A percentile compares a stretch with the other conserved stretches of the same genome.
Conservation (phyloP, 164 flowering plant species). For the Vitis rupestris region DNA sequence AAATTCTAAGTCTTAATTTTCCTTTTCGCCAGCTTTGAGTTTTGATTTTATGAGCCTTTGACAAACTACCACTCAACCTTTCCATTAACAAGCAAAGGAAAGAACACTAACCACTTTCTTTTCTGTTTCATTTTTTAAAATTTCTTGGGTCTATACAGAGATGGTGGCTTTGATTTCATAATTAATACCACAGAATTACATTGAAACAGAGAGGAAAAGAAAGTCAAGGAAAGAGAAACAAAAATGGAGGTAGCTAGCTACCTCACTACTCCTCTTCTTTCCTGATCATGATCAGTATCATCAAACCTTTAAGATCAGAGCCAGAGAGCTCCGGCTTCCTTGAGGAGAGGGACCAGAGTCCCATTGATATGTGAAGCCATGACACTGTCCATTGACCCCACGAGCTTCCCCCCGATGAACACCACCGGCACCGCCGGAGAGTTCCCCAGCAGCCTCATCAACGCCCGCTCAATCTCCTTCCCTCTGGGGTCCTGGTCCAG, state of each 20-base stretch:
- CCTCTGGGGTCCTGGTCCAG: conserved; percentile 63
- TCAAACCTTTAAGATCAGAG: conserved; percentile 19
- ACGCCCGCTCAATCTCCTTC: conserved; percentile 51
- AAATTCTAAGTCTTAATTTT: no score
- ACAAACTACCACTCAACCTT: no score
- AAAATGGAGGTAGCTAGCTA: no score
- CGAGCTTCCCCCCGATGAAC: conserved; percentile 65
- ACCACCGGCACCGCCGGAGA: conserved; percentile 53
- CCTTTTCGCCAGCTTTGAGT: no score
- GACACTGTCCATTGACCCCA: conserved; percentile 65
- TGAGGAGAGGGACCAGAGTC: conserved; percentile 60
- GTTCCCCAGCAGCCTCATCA: conserved; percentile 37
- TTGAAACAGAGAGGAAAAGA: no score
- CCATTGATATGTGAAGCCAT: conserved; percentile 75
- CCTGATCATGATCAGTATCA: background rate
- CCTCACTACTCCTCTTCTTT: no score
- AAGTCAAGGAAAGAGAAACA: no score
- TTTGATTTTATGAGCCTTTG: no score
- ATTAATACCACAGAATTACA: no score
- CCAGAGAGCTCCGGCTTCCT: conserved; percentile 76
- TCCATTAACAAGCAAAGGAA: background rate
- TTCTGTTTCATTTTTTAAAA: background rate
- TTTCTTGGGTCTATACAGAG: no score
- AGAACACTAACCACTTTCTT: background rate
- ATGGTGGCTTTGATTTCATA: no score